Percentiles rank a stretch among this genome's conserved stretches.
Conservation (phyloP, 176 grass and related monocot species). For the Tillandsia leiboldiana region DNA sequence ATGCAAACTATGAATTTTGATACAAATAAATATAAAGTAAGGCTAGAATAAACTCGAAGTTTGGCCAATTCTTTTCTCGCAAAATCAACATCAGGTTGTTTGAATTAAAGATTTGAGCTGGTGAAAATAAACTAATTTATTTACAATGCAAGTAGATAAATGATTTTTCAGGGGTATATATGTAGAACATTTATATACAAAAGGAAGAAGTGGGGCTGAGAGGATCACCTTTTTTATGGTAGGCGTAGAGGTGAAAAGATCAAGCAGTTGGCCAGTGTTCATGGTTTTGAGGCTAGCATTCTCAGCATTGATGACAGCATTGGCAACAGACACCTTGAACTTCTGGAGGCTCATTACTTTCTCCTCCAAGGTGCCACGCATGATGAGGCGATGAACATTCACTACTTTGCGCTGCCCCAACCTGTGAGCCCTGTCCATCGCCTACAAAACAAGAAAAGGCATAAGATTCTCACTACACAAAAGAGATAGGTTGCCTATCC, state of each 20-base stretch:
- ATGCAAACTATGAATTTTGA: too few relatives aligned
- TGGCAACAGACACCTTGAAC: constrained; percentile 96
- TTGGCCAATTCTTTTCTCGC: too few relatives aligned
- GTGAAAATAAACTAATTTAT: too few relatives aligned
- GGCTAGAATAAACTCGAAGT: too few relatives aligned
- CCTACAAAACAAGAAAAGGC: constrained; percentile 32
- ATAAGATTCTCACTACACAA: not conserved
- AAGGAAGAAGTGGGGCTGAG: not conserved
- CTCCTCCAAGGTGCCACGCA: constrained; percentile 92
- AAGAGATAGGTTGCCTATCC: not conserved
- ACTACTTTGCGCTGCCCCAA: constrained; percentile 91
- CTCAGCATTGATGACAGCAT: constrained; percentile 84
- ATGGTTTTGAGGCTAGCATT: constrained; percentile 87
- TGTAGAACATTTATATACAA: not conserved
- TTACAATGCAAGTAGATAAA: too few relatives aligned
- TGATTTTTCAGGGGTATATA: not conserved
- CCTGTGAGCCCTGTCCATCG: constrained; percentile 97
- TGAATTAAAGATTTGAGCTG: too few relatives aligned
- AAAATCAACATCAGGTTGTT: too few relatives aligned
- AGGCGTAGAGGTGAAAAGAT: constrained; percentile 81
- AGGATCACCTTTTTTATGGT: constrained; percentile 65
- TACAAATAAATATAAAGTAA: too few relatives aligned
- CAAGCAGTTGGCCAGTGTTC: constrained; percentile 94
- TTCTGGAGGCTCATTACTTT: constrained; percentile 97
- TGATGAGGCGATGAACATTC: constrained; percentile 92